Evolutionary conservation across 2,329 filamentous ascomycete genomes (phyloP), one percentile per base, ranked within the genome.

Genomic region (Orbilia blumenaviensis): DNA sequence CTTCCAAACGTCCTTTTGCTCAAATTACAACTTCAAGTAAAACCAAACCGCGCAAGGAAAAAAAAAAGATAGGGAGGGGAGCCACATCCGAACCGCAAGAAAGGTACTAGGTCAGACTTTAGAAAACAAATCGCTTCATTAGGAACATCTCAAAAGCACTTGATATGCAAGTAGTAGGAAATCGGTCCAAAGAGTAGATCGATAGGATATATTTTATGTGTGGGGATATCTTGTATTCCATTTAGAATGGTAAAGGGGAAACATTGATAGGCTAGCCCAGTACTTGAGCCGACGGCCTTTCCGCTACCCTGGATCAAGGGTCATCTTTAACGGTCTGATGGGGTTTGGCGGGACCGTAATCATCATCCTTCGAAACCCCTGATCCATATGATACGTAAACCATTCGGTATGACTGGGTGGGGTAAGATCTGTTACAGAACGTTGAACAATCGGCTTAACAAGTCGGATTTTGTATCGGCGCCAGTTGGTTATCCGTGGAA

Each of bases 61-160:
- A 34, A 64, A 44, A 54, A 14, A 64, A n/a, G n/a, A 46, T 46
- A 23, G 52, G 27, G 38, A 32, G 34, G 38, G 52, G 62, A 41
- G 46, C 38, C 18, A 46, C 44, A 54, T 21, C 36, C 62, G 48
- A 58, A 32, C 48, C 25, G 42, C 56, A 66, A 38, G 29, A 50
- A 67, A 21, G 56, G 41, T 29, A 69, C 38, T 76, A 76, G 72
- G 64, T 76, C 72, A 66, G 23, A 66, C 34, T 64, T 69, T 44
- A 64, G 52, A 56, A 56, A 56, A 62, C 38, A 69, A 69, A 76
- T 76, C 72, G 72, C 72, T 76, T 66, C 72, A 76, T 76, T 62
- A 58, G 63, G 58, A 64, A 76, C 72, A 41, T 64, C 54, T 50
- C 62, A 56, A 67, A 58, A 50, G 60, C 60, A 58, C 21, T 56